These are phyloP conservation scores for Yamadazyma pseudoaaseri DNA, from an alignment of 1,139 yeast genomes.

Conservation along the genomic window DNA sequence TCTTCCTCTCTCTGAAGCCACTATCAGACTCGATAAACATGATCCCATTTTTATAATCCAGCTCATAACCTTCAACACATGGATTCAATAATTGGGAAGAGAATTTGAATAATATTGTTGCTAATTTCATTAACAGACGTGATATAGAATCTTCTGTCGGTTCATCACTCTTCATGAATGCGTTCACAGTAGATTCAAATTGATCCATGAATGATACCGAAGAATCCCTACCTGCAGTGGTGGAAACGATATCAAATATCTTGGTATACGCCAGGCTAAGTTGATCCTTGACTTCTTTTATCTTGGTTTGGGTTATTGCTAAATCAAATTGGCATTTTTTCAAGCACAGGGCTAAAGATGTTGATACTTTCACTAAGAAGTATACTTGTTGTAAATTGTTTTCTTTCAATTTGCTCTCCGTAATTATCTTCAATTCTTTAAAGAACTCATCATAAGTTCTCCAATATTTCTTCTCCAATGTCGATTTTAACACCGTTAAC, in stretches of 20 bases:
- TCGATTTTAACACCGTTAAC: constrained; percentile 3
- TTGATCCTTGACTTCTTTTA: too few relatives aligned
- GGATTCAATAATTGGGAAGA: constrained; percentile 18
- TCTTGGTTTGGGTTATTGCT: too few relatives aligned
- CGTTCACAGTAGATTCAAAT: constrained; percentile 13
- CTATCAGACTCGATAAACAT: constrained; percentile 20
- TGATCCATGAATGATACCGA: constrained; percentile 12
- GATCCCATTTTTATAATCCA: constrained; percentile 19
- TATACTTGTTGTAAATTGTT: constrained; percentile 4
- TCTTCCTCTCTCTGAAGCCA: constrained; percentile 23
- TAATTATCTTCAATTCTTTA: constrained; percentile 1
- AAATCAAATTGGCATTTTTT: too few relatives aligned
- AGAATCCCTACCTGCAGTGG: constrained; percentile 1
- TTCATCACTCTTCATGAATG: constrained; percentile 3
- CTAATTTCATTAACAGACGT: constrained; percentile 24
- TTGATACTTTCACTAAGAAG: constrained; percentile 5
- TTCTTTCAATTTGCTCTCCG: background rate
- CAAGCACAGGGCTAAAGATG: too few relatives aligned
- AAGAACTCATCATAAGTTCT: constrained; percentile 3
- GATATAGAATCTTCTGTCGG: constrained; percentile 10
- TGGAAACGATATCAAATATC: background rate
- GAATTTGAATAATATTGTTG: constrained; percentile 22
- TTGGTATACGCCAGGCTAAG: too few relatives aligned
- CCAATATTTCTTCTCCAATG: constrained; percentile 5
- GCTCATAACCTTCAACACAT: constrained; percentile 4